A percentile compares a stretch with the other conserved stretches of the same genome.
Evolutionary conservation across 106 monocot genomes (phyloP).

Genomic region (Allium sativum): DNA sequence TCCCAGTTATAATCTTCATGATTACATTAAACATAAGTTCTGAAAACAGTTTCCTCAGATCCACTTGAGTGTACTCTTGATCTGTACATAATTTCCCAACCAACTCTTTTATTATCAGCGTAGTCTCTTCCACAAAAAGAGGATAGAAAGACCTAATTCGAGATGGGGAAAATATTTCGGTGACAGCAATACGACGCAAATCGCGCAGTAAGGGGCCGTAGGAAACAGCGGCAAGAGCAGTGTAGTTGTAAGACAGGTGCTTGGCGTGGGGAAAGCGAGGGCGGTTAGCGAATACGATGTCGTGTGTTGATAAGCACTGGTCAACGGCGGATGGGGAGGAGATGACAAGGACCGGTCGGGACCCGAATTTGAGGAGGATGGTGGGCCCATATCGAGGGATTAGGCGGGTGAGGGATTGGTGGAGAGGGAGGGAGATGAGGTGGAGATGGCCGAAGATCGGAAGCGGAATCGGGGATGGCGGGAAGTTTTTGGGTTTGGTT

Average conservation of each 20-base stretch:
- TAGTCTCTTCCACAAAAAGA: slow-evolving; percentile 9
- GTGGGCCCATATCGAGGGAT: slow-evolving; percentile 16
- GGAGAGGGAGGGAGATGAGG: slow-evolving; percentile 23
- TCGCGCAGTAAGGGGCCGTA: slow-evolving; percentile 11
- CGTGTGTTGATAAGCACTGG: slow-evolving; percentile 14
- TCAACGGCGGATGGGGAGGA: slow-evolving; percentile 15
- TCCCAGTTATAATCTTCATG: slow-evolving; percentile 11
- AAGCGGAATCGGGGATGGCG: slow-evolving; percentile 10
- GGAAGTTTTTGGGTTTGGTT: neutral
- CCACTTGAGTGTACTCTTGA: slow-evolving; percentile 3
- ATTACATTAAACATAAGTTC: slow-evolving; percentile 12
- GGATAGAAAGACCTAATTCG: neutral
- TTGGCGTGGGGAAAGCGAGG: slow-evolving; percentile 2
- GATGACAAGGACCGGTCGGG: slow-evolving; percentile 16
- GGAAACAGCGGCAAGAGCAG: slow-evolving; percentile 3
- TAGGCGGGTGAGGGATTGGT: slow-evolving; percentile 14
- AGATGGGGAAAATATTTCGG: slow-evolving; percentile 9
- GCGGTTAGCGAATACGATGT: slow-evolving; percentile 17
- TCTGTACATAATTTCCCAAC: neutral
- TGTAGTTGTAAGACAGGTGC: slow-evolving; percentile 8
- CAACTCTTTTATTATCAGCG: slow-evolving; percentile 3
- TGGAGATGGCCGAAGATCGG: slow-evolving; percentile 36
- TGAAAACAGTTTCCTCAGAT: slow-evolving; percentile 5
- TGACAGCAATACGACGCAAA: slow-evolving; percentile 7
- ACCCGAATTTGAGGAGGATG: slow-evolving; percentile 28